Evolutionary conservation across 225 moss, liverwort and hornwort genomes (phyloP).

Genomic region (Marchantia polymorpha): DNA sequence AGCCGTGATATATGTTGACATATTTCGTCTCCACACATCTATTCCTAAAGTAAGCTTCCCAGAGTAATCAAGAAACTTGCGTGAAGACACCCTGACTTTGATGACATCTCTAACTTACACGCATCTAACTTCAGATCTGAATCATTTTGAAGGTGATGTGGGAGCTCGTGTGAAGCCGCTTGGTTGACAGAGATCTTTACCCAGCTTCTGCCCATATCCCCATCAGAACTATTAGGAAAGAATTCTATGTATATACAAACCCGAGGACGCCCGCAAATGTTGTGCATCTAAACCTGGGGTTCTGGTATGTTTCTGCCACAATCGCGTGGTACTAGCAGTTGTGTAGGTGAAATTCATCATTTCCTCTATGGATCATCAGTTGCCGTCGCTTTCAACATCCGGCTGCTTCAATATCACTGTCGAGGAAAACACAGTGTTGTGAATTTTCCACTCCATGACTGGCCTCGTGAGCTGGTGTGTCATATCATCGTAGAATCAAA

Average conservation of each 20-base stretch:
- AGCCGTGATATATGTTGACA: not conserved
- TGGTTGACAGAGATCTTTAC: not conserved
- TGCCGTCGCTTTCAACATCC: not conserved
- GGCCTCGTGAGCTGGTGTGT: conserved; percentile 10
- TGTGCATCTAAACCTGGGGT: not conserved
- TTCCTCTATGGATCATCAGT: not conserved
- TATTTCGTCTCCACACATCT: not conserved
- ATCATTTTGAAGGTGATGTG: not conserved
- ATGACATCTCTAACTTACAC: not conserved
- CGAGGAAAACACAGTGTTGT: not conserved
- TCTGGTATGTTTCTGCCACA: not conserved
- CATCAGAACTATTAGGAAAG: not conserved
- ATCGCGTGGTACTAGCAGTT: not conserved
- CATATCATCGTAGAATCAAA: conserved; percentile 14
- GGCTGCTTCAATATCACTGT: not conserved
- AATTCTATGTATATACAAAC: not conserved
- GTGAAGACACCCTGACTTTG: conserved; percentile 1
- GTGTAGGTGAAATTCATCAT: not conserved
- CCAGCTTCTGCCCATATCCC: not conserved
- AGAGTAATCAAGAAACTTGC: not conserved
- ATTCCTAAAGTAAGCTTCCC: not conserved
- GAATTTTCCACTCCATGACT: conserved; percentile 14
- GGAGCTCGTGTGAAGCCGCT: not conserved
- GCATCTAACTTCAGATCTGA: not conserved
- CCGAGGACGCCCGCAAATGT: not conserved